A percentile compares a stretch with the other conserved stretches of the same genome.
Conservation (phyloP, 2,329 filamentous ascomycete genomes). For the Grosmannia huntii region DNA sequence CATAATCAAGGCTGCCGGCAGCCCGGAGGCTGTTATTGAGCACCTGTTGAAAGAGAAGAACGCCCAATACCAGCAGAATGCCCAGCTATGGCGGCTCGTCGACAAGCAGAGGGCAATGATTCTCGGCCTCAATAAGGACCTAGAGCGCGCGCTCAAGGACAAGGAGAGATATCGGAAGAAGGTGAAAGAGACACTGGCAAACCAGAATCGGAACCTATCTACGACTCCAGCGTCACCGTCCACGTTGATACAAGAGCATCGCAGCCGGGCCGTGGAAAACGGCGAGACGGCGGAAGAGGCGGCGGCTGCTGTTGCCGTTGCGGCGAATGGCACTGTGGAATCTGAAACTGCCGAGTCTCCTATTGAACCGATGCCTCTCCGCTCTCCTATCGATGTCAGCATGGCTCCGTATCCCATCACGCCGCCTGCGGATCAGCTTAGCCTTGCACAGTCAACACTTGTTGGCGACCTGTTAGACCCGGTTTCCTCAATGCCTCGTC, state of each 20-base stretch:
- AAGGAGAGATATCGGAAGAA: slow-evolving; percentile 91
- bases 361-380: neutral
- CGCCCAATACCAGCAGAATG: slow-evolving; percentile 75
- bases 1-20: slow-evolving; percentile 74
- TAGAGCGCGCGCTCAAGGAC: slow-evolving; percentile 82
- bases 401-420: slow-evolving; percentile 54
- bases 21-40: slow-evolving; percentile 76
- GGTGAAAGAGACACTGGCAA: slow-evolving; percentile 57
- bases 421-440: slow-evolving; percentile 40
- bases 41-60: slow-evolving; percentile 87
- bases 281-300: neutral
- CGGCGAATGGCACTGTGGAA: too few species aligned
- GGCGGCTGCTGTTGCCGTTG: neutral
- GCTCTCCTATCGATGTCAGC: slow-evolving; percentile 41
- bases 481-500: slow-evolving; percentile 45
- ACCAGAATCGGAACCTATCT: neutral
- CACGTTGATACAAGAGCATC: neutral
- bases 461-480: slow-evolving; percentile 42
- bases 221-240: neutral
- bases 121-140: slow-evolving; percentile 81
- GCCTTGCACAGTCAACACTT: slow-evolving; percentile 25
- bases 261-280: neutral
- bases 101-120: slow-evolving; percentile 96
- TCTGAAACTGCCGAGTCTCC: slow-evolving; percentile 1
- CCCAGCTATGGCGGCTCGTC: slow-evolving; percentile 86